These are phyloP conservation scores for Fraxinus pennsylvanica DNA, from an alignment of 257 asterid genomes.

Conservation along the genomic window DNA sequence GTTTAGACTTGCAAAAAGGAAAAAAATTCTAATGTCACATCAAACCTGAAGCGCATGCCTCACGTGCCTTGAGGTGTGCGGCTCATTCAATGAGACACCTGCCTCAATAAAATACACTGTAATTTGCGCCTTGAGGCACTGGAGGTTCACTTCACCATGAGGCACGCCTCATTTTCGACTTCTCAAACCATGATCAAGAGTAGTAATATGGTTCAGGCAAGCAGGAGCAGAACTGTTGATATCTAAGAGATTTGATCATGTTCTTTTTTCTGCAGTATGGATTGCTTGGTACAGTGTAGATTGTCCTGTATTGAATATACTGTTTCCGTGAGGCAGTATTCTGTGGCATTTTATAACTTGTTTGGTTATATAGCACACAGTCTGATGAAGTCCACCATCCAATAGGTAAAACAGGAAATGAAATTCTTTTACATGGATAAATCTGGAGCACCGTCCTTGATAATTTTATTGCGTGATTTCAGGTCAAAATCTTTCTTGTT, in stretches of 20 bases:
- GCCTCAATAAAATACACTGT: no score
- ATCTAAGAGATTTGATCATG: not conserved
- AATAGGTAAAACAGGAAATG: not conserved
- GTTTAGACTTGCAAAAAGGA: no score
- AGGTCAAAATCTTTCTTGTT: not conserved
- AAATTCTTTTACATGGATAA: not conserved
- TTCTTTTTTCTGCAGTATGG: not conserved
- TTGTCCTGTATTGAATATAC: not conserved
- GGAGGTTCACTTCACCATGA: no score
- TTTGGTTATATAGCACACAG: not conserved
- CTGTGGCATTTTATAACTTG: not conserved
- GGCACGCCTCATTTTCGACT: not conserved
- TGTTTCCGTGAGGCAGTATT: not conserved
- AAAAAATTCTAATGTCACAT: no score
- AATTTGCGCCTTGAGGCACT: no score
- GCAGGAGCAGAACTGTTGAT: not conserved
- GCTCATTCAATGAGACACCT: no score
- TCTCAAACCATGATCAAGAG: not conserved
- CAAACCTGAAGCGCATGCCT: no score
- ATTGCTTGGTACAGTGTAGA: not conserved
- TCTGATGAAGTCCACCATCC: not conserved
- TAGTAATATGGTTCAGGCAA: not conserved
- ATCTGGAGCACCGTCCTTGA: not conserved
- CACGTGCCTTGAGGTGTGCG: no score
- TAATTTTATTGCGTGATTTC: not conserved